phyloP scores from a whole-genome alignment of 192 early-diverging fungal species.

The Dissophora ornata region DNA sequence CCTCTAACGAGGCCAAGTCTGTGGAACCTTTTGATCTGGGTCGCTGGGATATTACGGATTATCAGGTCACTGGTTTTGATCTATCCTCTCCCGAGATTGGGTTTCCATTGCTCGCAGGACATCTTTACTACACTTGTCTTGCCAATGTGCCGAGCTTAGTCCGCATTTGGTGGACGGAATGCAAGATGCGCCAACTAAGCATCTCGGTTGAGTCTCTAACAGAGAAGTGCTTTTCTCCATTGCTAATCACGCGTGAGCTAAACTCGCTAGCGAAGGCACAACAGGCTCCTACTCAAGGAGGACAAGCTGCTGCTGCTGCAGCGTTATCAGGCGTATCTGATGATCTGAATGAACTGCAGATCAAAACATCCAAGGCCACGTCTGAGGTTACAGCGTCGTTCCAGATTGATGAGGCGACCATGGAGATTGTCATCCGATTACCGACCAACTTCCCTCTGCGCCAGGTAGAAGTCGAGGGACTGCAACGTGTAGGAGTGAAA shows the following conservation, averaged over 20 bases:
- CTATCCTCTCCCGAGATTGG: constrained; percentile 57
- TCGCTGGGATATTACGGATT: constrained; percentile 73
- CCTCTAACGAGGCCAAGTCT: constrained; percentile 17
- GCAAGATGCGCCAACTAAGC: constrained; percentile 79
- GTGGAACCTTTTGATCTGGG: constrained; percentile 71
- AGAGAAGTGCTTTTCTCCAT: constrained; percentile 74
- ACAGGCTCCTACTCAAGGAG: constrained; percentile 58
- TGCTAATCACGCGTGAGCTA: constrained; percentile 72
- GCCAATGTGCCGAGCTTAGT: constrained; percentile 75
- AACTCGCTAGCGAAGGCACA: constrained; percentile 57
- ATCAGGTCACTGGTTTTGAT: constrained; percentile 69
- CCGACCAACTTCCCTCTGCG: constrained; percentile 77
- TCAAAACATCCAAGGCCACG: constrained; percentile 70
- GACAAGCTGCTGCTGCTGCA: constrained; percentile 35
- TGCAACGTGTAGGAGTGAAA: constrained; percentile 72
- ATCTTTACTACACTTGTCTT: constrained; percentile 76
- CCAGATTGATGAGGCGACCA: constrained; percentile 80
- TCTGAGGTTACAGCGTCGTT: constrained; percentile 79
- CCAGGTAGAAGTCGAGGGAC: constrained; percentile 75
- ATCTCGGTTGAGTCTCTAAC: constrained; percentile 82
- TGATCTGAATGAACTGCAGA: constrained; percentile 60
- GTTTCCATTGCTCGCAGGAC: constrained; percentile 75
- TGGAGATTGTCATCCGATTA: constrained; percentile 79
- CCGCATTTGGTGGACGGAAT: constrained; percentile 83
- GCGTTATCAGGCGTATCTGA: constrained; percentile 45